A percentile compares a stretch with the other conserved stretches of the same genome.
Conservation (phyloP, 345 rosid species). For the Camelina neglecta region DNA sequence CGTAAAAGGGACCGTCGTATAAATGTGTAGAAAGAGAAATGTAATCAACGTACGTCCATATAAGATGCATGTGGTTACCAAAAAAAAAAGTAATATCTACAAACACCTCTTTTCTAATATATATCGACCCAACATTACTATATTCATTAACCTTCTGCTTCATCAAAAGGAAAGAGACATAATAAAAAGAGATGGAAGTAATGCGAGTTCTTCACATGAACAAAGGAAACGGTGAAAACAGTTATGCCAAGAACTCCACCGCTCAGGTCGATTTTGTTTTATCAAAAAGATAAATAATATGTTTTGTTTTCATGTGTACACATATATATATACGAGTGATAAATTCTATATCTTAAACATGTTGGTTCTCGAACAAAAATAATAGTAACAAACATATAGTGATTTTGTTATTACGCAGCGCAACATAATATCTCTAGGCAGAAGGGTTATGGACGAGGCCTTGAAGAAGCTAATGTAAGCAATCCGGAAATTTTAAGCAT, state of each 20-base stretch:
- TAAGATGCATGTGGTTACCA: conserved; percentile 33
- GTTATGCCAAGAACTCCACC: conserved; percentile 71
- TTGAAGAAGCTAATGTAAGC: conserved; percentile 43
- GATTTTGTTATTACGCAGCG: conserved; percentile 46
- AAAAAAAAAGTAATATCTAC: too few species aligned
- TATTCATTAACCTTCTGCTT: conserved; percentile 36
- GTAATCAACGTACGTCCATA: neutral
- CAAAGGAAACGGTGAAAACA: conserved; percentile 74
- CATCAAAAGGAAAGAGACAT: conserved; percentile 6
- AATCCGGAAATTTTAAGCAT: conserved; percentile 43
- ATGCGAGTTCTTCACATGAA: conserved; percentile 68
- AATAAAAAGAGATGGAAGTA: conserved; percentile 48
- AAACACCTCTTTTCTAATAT: conserved; percentile 29
- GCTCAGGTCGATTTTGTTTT: conserved; percentile 54
- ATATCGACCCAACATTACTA: conserved; percentile 35
- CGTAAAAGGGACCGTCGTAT: neutral
- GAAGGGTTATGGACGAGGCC: conserved; percentile 60
- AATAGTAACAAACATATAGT: neutral
- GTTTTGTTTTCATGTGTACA: neutral
- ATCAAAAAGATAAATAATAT: neutral
- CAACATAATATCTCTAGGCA: conserved; percentile 55
- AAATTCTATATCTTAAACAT: neutral
- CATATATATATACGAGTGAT: neutral
- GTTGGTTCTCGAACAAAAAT: conserved; percentile 6
- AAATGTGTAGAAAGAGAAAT: conserved; percentile 3